phyloP scores from a whole-genome alignment of 139 green algal species.

The Chlamydomonas asymmetrica region DNA sequence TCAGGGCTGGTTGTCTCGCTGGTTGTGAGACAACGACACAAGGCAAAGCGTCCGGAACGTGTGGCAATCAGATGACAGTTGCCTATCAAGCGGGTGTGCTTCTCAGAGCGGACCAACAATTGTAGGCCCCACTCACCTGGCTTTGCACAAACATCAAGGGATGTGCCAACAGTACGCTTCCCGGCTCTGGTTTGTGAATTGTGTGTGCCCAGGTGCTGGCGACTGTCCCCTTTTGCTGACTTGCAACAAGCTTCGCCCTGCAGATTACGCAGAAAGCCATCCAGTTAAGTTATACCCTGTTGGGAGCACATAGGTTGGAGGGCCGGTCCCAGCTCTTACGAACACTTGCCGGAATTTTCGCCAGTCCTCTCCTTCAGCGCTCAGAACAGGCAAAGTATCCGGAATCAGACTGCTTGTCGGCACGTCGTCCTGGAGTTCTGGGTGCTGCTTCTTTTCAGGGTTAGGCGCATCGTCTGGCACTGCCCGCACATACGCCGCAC shows the following conservation, averaged over 20 bases:
- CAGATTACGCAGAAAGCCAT: not conserved
- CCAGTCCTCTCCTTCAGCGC: slow-evolving; percentile 19
- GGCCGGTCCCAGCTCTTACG: not conserved
- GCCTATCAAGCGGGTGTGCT: not conserved
- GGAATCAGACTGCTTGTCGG: not conserved
- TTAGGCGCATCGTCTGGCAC: no score
- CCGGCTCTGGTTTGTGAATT: slow-evolving; percentile 69
- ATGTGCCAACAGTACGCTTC: slow-evolving; percentile 80
- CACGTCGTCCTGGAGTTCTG: slow-evolving; percentile 5
- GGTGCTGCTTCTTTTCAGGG: slow-evolving; percentile 9
- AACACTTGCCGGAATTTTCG: slow-evolving; percentile 25
- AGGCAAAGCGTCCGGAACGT: not conserved
- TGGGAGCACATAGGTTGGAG: not conserved
- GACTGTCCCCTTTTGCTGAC: not conserved
- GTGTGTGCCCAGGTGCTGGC: slow-evolving; percentile 79
- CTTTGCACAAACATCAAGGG: slow-evolving; percentile 64
- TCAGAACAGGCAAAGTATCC: slow-evolving; percentile 19
- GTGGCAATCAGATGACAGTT: not conserved
- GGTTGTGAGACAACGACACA: not conserved
- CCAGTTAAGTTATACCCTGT: not conserved
- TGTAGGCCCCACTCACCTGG: not conserved
- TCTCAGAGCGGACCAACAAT: not conserved
- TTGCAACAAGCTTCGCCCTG: slow-evolving; percentile 16
- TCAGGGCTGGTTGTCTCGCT: not conserved
- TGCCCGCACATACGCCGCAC: no score